Conservation (phyloP, 129 eudicot genomes). For the Kitagawia praeruptora region DNA sequence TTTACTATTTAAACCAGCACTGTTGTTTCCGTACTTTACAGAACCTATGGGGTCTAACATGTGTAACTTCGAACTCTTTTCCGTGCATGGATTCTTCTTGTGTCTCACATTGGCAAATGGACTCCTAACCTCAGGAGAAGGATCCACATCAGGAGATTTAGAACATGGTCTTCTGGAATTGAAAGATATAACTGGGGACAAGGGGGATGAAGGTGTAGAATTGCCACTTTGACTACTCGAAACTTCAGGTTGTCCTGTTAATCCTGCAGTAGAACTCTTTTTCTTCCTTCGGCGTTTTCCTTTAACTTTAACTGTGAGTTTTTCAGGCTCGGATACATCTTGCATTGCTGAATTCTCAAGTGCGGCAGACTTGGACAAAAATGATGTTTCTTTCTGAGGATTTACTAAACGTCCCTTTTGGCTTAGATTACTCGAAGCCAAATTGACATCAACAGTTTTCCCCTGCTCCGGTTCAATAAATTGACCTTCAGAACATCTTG, state of each 20-base stretch:
- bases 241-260: constrained; percentile 44
- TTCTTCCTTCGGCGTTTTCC: constrained; percentile 61
- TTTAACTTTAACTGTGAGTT: constrained; percentile 58
- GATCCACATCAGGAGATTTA: constrained; percentile 25
- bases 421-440: constrained; percentile 1
- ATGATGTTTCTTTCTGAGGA: constrained; percentile 17
- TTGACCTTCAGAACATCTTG: constrained; percentile 13
- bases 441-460: constrained; percentile 8
- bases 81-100: constrained; percentile 16
- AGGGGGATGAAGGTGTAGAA: constrained; percentile 88
- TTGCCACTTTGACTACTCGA: constrained; percentile 91
- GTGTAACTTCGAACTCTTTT: constrained; percentile 14
- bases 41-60: constrained; percentile 13
- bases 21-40: constrained; percentile 11
- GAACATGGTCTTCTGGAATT: constrained; percentile 39
- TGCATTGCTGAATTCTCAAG: constrained; percentile 22
- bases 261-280: constrained; percentile 30
- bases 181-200: constrained; percentile 42
- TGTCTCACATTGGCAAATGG: constrained; percentile 17
- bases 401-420: constrained; percentile 10
- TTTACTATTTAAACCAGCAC: constrained; percentile 10
- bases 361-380: constrained; percentile 14
- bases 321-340: constrained; percentile 25
- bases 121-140: constrained; percentile 26
- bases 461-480: constrained; percentile 2